Evolutionary conservation across 192 early-diverging fungal genomes (phyloP), one percentile per base, ranked within the genome.

Genomic region (Linnemannia schmuckeri): DNA sequence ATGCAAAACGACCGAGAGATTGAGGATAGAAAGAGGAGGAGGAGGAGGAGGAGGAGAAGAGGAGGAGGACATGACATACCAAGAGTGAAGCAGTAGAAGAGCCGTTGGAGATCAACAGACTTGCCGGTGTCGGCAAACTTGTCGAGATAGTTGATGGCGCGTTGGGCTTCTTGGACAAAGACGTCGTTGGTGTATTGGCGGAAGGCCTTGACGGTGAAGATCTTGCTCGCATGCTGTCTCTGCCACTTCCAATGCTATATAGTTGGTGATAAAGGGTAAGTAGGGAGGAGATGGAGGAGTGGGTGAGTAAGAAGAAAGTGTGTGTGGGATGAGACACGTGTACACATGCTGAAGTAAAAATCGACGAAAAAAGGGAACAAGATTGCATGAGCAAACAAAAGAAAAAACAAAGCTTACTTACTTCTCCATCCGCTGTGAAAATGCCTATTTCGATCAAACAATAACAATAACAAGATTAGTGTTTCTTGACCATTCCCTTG

Each of bases 71-170:
- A 57, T 15, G 17, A 66, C 22, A 66, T 78, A 77, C 75, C 82
- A 66, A 91, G 68, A n/a, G 90, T 92, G 72, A 81, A 91, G 38
- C 89, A 86, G 35, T 78, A 88, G 40, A 92, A 88, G 27, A 91
- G 35, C 12, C 85, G 88, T 27, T 89, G 85, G 24, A 91, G 78
- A 81, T 92, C 90, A 9, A 91, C 35, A 1, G 69, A 12, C 30
- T 85, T 63, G 37, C 77, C 73, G 0, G 77, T 80, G 17, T 83
- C 79, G 18, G 88, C 82, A 22, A 54, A 22, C 52, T 63, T 79
- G 8, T 74, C 37, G 13, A 84, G 76, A 15, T 84, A 84, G 1
- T 70, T 52, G 70, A 84, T 76, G 15, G 47, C 82, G 13, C 44
- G 38, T 17, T 84, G 35, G 2, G 54, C 72, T 44, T 84, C 82